These are phyloP conservation scores for Irpex sp. DNA, from an alignment of 1,284 basidiomycete species.

Conservation along the genomic window DNA sequence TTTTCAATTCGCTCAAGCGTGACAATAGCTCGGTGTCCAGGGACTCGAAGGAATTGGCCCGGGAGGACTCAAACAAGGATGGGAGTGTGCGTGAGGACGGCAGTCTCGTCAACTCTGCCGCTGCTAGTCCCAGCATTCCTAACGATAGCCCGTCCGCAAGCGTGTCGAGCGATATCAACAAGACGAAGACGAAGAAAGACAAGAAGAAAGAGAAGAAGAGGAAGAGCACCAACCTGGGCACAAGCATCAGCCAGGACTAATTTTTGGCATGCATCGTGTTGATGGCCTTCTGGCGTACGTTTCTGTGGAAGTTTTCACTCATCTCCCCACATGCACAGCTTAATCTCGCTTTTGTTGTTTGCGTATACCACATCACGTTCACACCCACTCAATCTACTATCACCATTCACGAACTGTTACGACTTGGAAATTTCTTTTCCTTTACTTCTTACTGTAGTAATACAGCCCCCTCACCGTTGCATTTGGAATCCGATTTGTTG, in stretches of 20 bases:
- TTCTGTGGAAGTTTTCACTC: background rate
- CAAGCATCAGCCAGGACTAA: slow-evolving; percentile 8
- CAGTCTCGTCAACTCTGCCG: slow-evolving; percentile 2
- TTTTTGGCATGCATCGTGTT: background rate
- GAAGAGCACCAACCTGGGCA: slow-evolving; percentile 21
- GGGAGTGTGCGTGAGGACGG: slow-evolving; percentile 12
- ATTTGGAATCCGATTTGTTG: slow-evolving; percentile 13
- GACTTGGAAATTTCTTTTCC: slow-evolving; percentile 10
- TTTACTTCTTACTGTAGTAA: slow-evolving; percentile 25
- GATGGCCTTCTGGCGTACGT: slow-evolving; percentile 6
- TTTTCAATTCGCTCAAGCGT: slow-evolving; percentile 28
- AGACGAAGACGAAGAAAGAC: slow-evolving; percentile 26
- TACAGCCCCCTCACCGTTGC: slow-evolving; percentile 14
- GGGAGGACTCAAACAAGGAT: slow-evolving; percentile 1
- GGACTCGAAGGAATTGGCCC: slow-evolving; percentile 5
- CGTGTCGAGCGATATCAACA: slow-evolving; percentile 24
- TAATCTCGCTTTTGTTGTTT: slow-evolving; percentile 1
- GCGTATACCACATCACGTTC: slow-evolving; percentile 1
- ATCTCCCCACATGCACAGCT: slow-evolving; percentile 3
- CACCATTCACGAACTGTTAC: slow-evolving; percentile 19
- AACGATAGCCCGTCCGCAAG: slow-evolving; percentile 28
- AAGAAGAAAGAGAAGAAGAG: slow-evolving; percentile 31
- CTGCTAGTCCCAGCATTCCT: slow-evolving; percentile 1
- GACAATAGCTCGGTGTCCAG: slow-evolving; percentile 22
- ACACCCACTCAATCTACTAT: background rate